phyloP scores from a whole-genome alignment of 2,329 filamentous ascomycete species.

The Uncinocarpus reesii region DNA sequence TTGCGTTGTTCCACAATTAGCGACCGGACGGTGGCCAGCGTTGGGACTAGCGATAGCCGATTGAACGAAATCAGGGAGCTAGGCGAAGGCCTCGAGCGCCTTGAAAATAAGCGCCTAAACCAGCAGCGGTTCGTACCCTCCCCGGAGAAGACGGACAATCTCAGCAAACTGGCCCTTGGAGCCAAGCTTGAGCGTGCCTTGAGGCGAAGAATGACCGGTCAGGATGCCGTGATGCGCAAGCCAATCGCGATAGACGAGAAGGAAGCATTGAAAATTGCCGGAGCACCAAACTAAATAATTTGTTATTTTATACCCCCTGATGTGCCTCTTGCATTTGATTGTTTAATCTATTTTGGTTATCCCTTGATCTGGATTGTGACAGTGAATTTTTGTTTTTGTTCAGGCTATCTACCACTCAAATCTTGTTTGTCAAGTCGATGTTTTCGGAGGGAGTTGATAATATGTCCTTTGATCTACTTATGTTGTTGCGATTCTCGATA shows the following conservation, averaged over 20 bases:
- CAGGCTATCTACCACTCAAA: too few relatives aligned
- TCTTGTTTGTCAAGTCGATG: too few relatives aligned
- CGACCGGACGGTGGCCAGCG: slow-evolving; percentile 35
- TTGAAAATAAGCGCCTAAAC: slow-evolving; percentile 77
- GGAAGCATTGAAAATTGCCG: slow-evolving; percentile 18
- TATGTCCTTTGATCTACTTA: too few relatives aligned
- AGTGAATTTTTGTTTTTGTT: too few relatives aligned
- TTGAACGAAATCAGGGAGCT: slow-evolving; percentile 62
- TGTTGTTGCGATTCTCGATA: too few relatives aligned
- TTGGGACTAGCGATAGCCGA: slow-evolving; percentile 41
- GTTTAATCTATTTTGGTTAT: background rate
- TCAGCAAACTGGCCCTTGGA: slow-evolving; percentile 77
- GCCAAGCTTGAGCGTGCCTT: slow-evolving; percentile 86
- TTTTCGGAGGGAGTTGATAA: too few relatives aligned
- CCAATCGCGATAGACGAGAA: slow-evolving; percentile 38
- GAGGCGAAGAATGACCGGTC: slow-evolving; percentile 71
- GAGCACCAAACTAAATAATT: slow-evolving; percentile 7
- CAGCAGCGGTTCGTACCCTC: slow-evolving; percentile 71
- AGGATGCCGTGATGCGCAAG: slow-evolving; percentile 73
- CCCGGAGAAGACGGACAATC: slow-evolving; percentile 67
- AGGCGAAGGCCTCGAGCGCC: slow-evolving; percentile 68
- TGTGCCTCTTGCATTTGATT: background rate
- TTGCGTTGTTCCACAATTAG: slow-evolving; percentile 46
- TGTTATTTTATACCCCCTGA: slow-evolving; percentile 1
- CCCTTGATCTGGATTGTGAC: background rate